Conservation (phyloP, 768 basidiomycete genomes). For the Psilocybe subaeruginosa region DNA sequence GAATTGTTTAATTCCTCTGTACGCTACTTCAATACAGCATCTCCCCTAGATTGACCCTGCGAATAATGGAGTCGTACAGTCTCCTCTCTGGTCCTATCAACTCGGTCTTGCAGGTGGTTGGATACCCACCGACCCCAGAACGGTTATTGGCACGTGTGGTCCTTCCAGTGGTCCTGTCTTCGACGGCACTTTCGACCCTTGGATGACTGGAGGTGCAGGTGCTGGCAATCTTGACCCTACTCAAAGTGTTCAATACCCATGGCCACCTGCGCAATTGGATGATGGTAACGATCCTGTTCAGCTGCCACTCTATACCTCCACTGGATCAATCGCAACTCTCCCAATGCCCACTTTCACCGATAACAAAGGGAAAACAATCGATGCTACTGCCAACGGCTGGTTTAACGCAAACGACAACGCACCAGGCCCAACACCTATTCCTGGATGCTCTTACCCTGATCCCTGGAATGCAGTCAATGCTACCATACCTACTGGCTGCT, state of each 20-base stretch:
- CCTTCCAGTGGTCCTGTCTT: constrained; percentile 34
- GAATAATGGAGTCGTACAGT: constrained; percentile 37
- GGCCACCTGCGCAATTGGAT: constrained; percentile 66
- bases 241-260: constrained; percentile 45
- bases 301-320: constrained; percentile 71
- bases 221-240: constrained; percentile 52
- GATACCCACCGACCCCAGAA: constrained; percentile 56
- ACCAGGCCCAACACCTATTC: constrained; percentile 47
- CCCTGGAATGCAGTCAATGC: constrained; percentile 39
- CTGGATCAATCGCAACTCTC: constrained; percentile 63
- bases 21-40: not conserved
- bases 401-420: constrained; percentile 50
- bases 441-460: constrained; percentile 62
- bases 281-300: constrained; percentile 36
- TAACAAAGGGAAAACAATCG: constrained; percentile 39
- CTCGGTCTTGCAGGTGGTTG: constrained; percentile 42
- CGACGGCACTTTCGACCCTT: constrained; percentile 53
- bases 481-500: constrained; percentile 33
- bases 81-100: constrained; percentile 55
- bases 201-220: constrained; percentile 71
- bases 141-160: constrained; percentile 66
- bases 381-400: constrained; percentile 56
- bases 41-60: constrained; percentile 38
- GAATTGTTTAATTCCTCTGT: not conserved
- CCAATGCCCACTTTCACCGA: constrained; percentile 44